Evolutionary conservation across 2,329 filamentous ascomycete species (phyloP).

Genomic region (Coccinonectria pachysandricola): DNA sequence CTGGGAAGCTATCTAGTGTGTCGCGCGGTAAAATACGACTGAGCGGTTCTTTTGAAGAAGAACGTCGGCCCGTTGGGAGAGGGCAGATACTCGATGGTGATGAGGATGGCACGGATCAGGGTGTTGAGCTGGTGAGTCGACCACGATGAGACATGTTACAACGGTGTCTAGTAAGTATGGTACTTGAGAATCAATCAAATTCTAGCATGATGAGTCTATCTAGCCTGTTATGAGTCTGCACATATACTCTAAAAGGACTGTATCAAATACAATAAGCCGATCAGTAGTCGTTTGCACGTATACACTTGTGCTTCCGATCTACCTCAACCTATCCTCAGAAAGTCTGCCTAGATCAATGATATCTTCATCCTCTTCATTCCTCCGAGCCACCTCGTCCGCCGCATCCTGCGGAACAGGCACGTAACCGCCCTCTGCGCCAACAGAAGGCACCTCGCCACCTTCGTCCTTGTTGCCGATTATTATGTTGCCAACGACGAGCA

Average conservation of each 20-base stretch:
- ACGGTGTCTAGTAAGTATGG: no score
- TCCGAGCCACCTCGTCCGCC: conserved; percentile 11
- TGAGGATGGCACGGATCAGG: conserved; percentile 30
- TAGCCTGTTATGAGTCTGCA: neutral
- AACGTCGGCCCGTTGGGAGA: conserved; percentile 33
- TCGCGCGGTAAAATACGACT: conserved; percentile 50
- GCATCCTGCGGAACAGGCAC: conserved; percentile 19
- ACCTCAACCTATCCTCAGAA: conserved; percentile 10
- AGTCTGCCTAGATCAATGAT: conserved; percentile 24
- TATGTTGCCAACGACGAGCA: conserved; percentile 68
- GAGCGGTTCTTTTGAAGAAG: conserved; percentile 27
- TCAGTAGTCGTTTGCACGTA: no score
- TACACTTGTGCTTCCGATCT: no score
- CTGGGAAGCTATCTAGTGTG: conserved; percentile 39
- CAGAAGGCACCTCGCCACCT: conserved; percentile 14
- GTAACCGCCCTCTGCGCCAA: conserved; percentile 18
- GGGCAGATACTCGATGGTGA: conserved; percentile 32
- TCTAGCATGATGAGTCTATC: conserved; percentile 5
- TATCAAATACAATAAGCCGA: no score
- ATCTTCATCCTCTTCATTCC: conserved; percentile 24
- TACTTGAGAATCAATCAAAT: conserved; percentile 7
- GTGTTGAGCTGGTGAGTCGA: conserved; percentile 33
- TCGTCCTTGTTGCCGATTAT: conserved; percentile 65
- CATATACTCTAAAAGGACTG: neutral
- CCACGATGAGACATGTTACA: conserved; percentile 13